A percentile compares a stretch with the other conserved stretches of the same genome.
Conservation (phyloP, 768 basidiomycete genomes). For the Suillus paluster region DNA sequence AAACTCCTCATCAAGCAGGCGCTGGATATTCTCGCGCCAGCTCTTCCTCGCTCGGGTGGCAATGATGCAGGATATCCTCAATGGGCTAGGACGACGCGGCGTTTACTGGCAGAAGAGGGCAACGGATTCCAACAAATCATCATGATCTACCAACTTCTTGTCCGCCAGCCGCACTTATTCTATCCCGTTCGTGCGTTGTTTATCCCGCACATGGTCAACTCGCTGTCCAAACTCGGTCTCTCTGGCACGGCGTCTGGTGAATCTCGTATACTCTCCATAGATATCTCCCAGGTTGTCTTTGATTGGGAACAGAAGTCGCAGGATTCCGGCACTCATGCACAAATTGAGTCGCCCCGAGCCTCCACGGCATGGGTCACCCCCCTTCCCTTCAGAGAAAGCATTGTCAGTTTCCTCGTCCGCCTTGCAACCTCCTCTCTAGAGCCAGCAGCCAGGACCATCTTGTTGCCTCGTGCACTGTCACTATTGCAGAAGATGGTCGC, state of each 20-base stretch:
- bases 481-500: conserved; percentile 81
- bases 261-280: conserved; percentile 84
- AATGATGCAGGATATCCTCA: conserved; percentile 62
- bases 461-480: conserved; percentile 66
- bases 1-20: conserved; percentile 82
- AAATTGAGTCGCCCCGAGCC: conserved; percentile 29
- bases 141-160: conserved; percentile 89
- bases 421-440: conserved; percentile 72
- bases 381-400: conserved; percentile 79
- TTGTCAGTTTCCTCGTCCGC: conserved; percentile 95
- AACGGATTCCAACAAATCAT: conserved; percentile 69
- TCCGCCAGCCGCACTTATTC: conserved; percentile 89
- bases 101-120: conserved; percentile 88
- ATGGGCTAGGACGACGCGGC: conserved; percentile 89
- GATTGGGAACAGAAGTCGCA: conserved; percentile 84
- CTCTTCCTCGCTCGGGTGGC: conserved; percentile 67
- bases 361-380: conserved; percentile 70
- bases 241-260: conserved; percentile 71
- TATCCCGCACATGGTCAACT: conserved; percentile 91
- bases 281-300: conserved; percentile 90
- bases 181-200: conserved; percentile 93
- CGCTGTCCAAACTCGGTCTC: conserved; percentile 87
- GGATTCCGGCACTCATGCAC: conserved; percentile 26
- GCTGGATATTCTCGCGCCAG: conserved; percentile 83
- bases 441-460: conserved; percentile 41